Evolutionary conservation across 2,329 filamentous ascomycete species (phyloP).

Genomic region (Ophiognomonia clavigignenti-juglandacearum): DNA sequence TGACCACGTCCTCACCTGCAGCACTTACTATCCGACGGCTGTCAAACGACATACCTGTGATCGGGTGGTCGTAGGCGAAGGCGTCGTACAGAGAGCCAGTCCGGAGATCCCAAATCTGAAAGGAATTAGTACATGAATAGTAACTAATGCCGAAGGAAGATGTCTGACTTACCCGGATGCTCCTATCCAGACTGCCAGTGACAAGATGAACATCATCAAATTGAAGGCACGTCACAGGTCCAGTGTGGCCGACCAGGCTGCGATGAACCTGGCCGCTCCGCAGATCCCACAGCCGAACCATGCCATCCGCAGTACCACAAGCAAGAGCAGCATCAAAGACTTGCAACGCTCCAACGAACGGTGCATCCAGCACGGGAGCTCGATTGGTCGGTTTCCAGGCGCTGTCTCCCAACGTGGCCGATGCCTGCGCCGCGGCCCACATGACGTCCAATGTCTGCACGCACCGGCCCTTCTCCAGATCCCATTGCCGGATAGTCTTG

Average conservation of each 20-base stretch:
- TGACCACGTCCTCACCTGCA: slow-evolving; percentile 87
- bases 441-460: slow-evolving; percentile 96
- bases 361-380: slow-evolving; percentile 62
- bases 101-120: slow-evolving; percentile 94
- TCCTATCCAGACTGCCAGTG: slow-evolving; percentile 87
- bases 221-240: slow-evolving; percentile 87
- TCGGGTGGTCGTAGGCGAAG: slow-evolving; percentile 86
- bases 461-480: slow-evolving; percentile 93
- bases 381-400: slow-evolving; percentile 72
- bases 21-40: slow-evolving; percentile 82
- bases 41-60: slow-evolving; percentile 98
- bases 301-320: slow-evolving; percentile 93
- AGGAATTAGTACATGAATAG: neutral
- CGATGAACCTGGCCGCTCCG: slow-evolving; percentile 95
- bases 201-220: slow-evolving; percentile 96
- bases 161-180: slow-evolving; percentile 71
- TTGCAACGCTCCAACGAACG: slow-evolving; percentile 92
- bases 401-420: slow-evolving; percentile 58
- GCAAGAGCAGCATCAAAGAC: slow-evolving; percentile 94
- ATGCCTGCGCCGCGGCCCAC: slow-evolving; percentile 93
- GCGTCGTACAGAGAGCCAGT: slow-evolving; percentile 94
- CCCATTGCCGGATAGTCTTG: slow-evolving; percentile 97
- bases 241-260: slow-evolving; percentile 91
- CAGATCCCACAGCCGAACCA: slow-evolving; percentile 96
- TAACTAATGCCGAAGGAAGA: neutral